Base-by-base conservation (phyloP, 2,329 filamentous ascomycete species). In the Botrytis medusae region DNA sequence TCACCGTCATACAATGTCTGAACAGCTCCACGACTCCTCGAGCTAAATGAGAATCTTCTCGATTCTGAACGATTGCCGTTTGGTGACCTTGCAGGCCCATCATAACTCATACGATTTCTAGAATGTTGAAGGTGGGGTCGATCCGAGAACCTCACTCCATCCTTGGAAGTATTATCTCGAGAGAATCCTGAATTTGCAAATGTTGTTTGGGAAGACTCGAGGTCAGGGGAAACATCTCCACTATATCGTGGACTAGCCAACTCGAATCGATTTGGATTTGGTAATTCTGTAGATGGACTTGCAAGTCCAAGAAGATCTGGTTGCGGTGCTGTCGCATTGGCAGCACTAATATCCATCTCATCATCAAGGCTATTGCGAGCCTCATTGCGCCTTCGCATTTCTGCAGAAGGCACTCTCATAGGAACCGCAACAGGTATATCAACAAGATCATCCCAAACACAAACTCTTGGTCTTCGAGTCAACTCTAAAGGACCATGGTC, bases 391-490 rank as follows among this genome's bases (percentile, higher is more conserved):
- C 92, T 89, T 74, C 91, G 90, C 85, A 93, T 91, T 80, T 98
- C 95, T n/a, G 91, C 90, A 7, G 93, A 95, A 12, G 95, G 92
- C 14, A 89, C 89, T 68, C 93, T 91, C 86, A 99, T 91, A 37
- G 95, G 95, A 46, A 98, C 94, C 4, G 95, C 96, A 67, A 98
- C 92, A 2, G 96, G 96, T 25, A 99, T 93, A 79, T 99, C 96
- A 34, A 99, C 96, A 34, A 98, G 85, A 80, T 99, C 96, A 80
- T 99, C 96, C 96, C 96, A 99, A 20, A 99, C 95, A 79, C 94
- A 97, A 29, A 99, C 95, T 78, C 95, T 91, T 67, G 94, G 92
- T 77, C 96, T 88, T 76, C 96, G 89, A 7, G 96, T 98, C 71
- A 99, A 88, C 83, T 98, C 96, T 29, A 99, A 85, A 0, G 96